Percentiles rank a stretch among this genome's conserved stretches.
Conservation (phyloP, 306 rosid species). For the Vigna unguiculata region DNA sequence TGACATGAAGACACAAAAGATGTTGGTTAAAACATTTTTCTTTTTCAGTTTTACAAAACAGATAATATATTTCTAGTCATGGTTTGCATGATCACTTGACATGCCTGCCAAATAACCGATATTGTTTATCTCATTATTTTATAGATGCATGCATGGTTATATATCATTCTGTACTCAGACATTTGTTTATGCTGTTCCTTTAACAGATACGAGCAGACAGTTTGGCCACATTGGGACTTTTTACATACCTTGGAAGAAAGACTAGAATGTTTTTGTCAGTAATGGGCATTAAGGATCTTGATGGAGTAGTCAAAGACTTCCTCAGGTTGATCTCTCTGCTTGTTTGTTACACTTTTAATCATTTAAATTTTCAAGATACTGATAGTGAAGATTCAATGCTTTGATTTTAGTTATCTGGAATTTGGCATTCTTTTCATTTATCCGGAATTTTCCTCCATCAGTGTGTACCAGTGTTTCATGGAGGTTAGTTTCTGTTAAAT, state of each 20-base stretch:
- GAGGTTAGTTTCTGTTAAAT: conserved; percentile 60
- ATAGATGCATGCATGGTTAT: conserved; percentile 2
- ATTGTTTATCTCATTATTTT: conserved; percentile 2
- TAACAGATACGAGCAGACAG: conserved; percentile 62
- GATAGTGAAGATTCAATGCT: conserved; percentile 36
- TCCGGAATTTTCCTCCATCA: conserved; percentile 60
- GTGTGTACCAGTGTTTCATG: conserved; percentile 69
- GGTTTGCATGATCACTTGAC: not conserved
- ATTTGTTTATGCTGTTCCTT: conserved; percentile 37
- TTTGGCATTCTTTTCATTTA: conserved; percentile 72
- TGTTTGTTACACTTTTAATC: conserved; percentile 22
- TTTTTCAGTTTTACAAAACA: conserved; percentile 3
- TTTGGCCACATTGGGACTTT: conserved; percentile 69
- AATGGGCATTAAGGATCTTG: conserved; percentile 73
- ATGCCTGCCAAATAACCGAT: conserved; percentile 20
- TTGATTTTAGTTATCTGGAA: conserved; percentile 74
- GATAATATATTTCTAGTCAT: conserved; percentile 4
- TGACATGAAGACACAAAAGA: conserved; percentile 11
- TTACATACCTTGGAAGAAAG: conserved; percentile 74
- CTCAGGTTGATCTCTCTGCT: conserved; percentile 57
- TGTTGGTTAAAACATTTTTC: no score
- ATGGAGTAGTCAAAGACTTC: conserved; percentile 68
- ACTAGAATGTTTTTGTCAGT: conserved; percentile 71
- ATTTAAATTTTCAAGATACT: conserved; percentile 24
- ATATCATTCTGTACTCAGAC: conserved; percentile 16